Evolutionary conservation across 129 eudicot species (phyloP), one percentile per base, ranked within the genome.

Genomic region (Centrapalus pauciflorus): DNA sequence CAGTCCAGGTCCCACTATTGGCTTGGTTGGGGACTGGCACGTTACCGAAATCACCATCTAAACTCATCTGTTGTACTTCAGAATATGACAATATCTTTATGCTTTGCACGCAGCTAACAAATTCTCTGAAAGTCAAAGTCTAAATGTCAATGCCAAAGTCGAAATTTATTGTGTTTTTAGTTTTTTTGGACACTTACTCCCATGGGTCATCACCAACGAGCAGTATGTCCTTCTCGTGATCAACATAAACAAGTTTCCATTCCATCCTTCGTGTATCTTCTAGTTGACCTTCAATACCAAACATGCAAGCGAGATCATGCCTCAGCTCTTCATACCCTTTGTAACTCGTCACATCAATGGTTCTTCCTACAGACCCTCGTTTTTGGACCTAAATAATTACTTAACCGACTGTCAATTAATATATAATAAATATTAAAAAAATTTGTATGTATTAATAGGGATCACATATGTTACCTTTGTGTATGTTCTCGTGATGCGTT

Each of bases 141-240:
- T 16, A 13, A 19, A n/a, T n/a, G n/a, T n/a, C n/a, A n/a, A n/a
- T n/a, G 23, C 55, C 13, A 23, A 55, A 9, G 7, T 32, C 48
- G 45, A n/a, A 52, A 61, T 13, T 3, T 12, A n/a, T 13, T 17
- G 2, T 12, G 33, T 50, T 19, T n/a, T 21, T 5, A 41, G 37
- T 17, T 52, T 45, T 8, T 38, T 0, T 35, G n/a, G 37, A 28
- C 13, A 77, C 98, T 85, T 81, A 92, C 98, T 92, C 98, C 98
- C 98, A 92, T 7, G 98, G 98, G 61, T 92, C 98, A 54, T 92
- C 98, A 10, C 98, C 98, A 57, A 92, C 98, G 4, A 92, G 78
- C 35, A 93, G 58, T 49, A 88, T 85, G 70, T 93, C 98, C 25
- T 88, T 93, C 77, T 93, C 98, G 40, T 93, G 96, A 73, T 88